A percentile compares a stretch with the other conserved stretches of the same genome.
These are phyloP conservation scores for Cytospora paraplurivora DNA, from an alignment of 2,329 filamentous ascomycete genomes.

Conservation along the genomic window DNA sequence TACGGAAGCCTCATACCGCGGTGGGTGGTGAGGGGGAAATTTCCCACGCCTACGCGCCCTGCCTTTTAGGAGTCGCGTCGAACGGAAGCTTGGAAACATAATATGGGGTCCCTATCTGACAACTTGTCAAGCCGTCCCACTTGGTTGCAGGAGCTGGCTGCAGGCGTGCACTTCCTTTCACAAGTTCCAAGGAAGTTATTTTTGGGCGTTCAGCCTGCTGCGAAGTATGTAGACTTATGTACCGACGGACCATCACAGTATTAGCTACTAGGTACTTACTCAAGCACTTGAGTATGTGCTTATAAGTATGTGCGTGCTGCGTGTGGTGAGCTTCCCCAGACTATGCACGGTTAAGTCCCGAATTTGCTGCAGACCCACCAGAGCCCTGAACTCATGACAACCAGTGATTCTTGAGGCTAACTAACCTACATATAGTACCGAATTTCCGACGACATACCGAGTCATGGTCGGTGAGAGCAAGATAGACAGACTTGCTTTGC, in stretches of 20 bases:
- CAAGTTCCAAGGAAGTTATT: conserved; percentile 1
- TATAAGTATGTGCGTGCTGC: not conserved
- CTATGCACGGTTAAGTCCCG: conserved; percentile 1
- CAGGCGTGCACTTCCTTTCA: not conserved
- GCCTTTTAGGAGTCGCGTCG: not conserved
- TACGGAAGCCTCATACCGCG: not conserved
- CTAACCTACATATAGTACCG: not conserved
- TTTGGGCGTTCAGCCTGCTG: not conserved
- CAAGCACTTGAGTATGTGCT: too few species aligned
- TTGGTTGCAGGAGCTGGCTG: conserved; percentile 1
- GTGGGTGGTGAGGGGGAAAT: not conserved
- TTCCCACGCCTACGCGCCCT: not conserved
- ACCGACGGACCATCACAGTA: not conserved
- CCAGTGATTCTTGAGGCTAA: not conserved
- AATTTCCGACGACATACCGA: not conserved
- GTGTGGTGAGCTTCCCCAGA: not conserved
- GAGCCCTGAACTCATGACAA: not conserved
- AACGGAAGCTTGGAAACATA: not conserved
- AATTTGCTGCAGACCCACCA: not conserved
- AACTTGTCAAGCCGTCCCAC: not conserved
- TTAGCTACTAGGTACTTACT: too few species aligned
- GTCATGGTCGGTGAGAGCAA: not conserved
- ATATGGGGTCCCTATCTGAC: not conserved
- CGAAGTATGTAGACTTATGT: too few species aligned
- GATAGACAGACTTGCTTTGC: not conserved